Base-by-base conservation (phyloP, 148 eudicot species). In the Rhododendron simsii region DNA sequence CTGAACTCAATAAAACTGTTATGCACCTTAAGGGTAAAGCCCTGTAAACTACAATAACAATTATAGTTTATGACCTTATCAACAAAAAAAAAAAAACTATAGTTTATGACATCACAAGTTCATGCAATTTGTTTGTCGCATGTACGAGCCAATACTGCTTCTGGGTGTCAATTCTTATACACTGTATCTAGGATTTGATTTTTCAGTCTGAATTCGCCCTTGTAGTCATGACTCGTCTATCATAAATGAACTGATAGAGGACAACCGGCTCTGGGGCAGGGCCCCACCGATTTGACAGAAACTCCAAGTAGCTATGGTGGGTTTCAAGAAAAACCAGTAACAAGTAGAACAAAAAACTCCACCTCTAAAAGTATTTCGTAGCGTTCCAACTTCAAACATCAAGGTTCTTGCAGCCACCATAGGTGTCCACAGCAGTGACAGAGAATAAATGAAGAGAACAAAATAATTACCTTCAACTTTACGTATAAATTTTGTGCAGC, bases 381-480 rank as follows among this genome's bases (percentile, higher is more conserved):
- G 35, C 13, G 26, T 81, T 67, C 51, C 41, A 50, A 80, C 23
- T 61, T 50, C 20, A 39, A 78, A 57, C 75, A 86, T 16, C 30
- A 80, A 21, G 51, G 28, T 37, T 10, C 37, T 11, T 55, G 82
- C 37, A 57, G 78, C 51, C 33, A 5, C 37, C 83, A 78, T 18
- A 53, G 33, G 39, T 6, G 18, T 30, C 33, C 48, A 55, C 41
- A 80, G 82, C 50, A 81, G 74, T 8, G 39, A 84, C 59, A 80
- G 0, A 48, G 30, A 76, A 71, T 44, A 82, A 71, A 47, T 78
- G 20, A 78, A 85, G 83, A 23, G 35, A 51, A 80, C 44, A 78
- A 28, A 18, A 39, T 50, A 23, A 13, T 81, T 81, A 95, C 99
- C 99, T 93, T 92, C 86, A 97, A 86, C 51, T 78, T 76, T 51